Percentiles rank a stretch among this genome's conserved stretches.
phyloP scores from a whole-genome alignment of 441 rosid genomes.

The Manihot esculenta region DNA sequence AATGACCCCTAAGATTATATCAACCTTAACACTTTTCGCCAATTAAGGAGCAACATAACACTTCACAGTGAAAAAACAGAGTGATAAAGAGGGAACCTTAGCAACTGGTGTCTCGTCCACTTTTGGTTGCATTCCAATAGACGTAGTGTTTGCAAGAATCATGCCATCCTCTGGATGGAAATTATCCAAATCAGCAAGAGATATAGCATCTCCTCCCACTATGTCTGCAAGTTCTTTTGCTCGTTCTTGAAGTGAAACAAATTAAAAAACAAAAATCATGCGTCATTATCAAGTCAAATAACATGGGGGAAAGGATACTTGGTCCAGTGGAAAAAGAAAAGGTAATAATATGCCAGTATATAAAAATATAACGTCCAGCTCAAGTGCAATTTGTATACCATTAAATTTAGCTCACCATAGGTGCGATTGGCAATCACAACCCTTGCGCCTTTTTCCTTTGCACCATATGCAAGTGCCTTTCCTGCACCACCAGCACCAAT shows the following conservation, averaged over 20 bases:
- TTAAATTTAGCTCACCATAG: constrained; percentile 33
- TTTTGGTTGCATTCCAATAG: constrained; percentile 63
- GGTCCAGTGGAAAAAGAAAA: background rate
- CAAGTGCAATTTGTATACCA: too few relatives aligned
- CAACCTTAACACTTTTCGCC: background rate
- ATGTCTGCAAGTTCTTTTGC: constrained; percentile 52
- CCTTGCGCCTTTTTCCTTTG: constrained; percentile 55
- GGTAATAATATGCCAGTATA: background rate
- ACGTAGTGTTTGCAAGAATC: constrained; percentile 70
- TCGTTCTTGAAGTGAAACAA: constrained; percentile 27
- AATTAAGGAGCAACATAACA: background rate
- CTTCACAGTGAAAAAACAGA: background rate
- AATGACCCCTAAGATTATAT: background rate
- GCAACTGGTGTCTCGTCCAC: constrained; percentile 53
- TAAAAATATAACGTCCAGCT: too few relatives aligned
- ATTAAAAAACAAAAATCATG: background rate
- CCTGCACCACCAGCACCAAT: constrained; percentile 75
- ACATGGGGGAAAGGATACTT: background rate
- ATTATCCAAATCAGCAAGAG: constrained; percentile 46
- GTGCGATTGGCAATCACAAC: constrained; percentile 63
- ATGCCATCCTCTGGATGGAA: constrained; percentile 60
- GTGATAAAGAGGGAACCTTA: constrained; percentile 36
- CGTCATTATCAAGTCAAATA: constrained; percentile 20
- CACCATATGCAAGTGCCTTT: constrained; percentile 66
- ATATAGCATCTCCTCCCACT: constrained; percentile 47